Percentiles rank a stretch among this genome's conserved stretches.
phyloP scores from a whole-genome alignment of 495 filamentous ascomycete genomes.

The Aspergillus kassunensis region DNA sequence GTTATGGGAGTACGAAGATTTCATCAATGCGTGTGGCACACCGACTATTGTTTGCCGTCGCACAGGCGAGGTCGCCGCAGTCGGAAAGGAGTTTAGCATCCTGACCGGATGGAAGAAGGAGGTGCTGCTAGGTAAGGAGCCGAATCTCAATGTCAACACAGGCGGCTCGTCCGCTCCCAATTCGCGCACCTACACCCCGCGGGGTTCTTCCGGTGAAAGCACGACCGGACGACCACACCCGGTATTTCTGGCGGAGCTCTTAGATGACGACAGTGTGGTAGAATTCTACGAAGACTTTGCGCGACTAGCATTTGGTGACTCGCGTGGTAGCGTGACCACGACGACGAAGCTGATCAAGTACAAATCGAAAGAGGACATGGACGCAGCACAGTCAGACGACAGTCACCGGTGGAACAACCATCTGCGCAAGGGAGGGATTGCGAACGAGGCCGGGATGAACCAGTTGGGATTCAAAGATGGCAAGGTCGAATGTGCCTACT shows the following conservation, averaged over 20 bases:
- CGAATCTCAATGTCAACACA: slow-evolving; percentile 85
- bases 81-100: slow-evolving; percentile 91
- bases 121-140: slow-evolving; percentile 79
- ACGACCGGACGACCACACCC: slow-evolving; percentile 53
- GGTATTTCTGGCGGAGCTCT: slow-evolving; percentile 83
- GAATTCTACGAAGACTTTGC: slow-evolving; percentile 97
- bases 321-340: slow-evolving; percentile 73
- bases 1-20: slow-evolving; percentile 86
- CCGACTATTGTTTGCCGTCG: slow-evolving; percentile 88
- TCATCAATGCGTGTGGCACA: slow-evolving; percentile 79
- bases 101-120: slow-evolving; percentile 94
- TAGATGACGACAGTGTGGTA: slow-evolving; percentile 90
- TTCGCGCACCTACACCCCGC: slow-evolving; percentile 51
- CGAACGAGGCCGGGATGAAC: slow-evolving; percentile 70
- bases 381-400: slow-evolving; percentile 38
- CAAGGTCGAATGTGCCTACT: slow-evolving; percentile 89
- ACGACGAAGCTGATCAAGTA: slow-evolving; percentile 90
- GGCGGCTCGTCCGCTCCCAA: slow-evolving; percentile 38
- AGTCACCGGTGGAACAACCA: slow-evolving; percentile 42
- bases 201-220: slow-evolving; percentile 27
- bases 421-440: slow-evolving; percentile 54
- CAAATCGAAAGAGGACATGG: slow-evolving; percentile 65
- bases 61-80: slow-evolving; percentile 86
- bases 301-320: slow-evolving; percentile 83
- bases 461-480: slow-evolving; percentile 78